These are phyloP conservation scores for Truncatella angustata DNA, from an alignment of 2,329 filamentous ascomycete species.

Conservation along the genomic window DNA sequence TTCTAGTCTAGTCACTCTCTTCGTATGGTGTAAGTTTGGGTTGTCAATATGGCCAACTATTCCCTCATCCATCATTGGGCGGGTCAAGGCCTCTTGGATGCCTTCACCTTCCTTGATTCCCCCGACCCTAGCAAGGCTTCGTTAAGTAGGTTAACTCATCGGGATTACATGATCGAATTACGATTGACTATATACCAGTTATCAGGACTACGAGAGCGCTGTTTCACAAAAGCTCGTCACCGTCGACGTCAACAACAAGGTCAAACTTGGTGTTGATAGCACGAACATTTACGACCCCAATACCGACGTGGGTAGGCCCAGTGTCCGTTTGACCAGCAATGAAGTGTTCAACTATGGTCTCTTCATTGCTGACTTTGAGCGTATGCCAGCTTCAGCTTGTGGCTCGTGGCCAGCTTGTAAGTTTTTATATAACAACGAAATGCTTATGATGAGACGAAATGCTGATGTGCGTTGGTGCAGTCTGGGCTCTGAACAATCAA, in stretches of 20 bases:
- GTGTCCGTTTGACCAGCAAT: conserved; percentile 66
- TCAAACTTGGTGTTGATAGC: conserved; percentile 46
- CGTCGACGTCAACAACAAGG: conserved; percentile 38
- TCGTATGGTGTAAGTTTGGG: conserved; percentile 8
- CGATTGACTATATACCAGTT: conserved; percentile 27
- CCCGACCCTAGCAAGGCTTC: conserved; percentile 65
- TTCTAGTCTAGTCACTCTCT: conserved; percentile 24
- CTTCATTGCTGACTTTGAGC: conserved; percentile 68
- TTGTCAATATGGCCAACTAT: conserved; percentile 22
- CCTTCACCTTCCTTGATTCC: conserved; percentile 50
- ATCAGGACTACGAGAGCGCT: conserved; percentile 42
- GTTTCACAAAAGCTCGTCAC: conserved; percentile 38
- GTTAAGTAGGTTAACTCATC: conserved; percentile 53
- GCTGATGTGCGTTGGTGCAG: conserved; percentile 23
- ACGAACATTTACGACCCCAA: conserved; percentile 32
- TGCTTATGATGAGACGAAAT: no score
- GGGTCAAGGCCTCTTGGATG: conserved; percentile 29
- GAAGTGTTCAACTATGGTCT: conserved; percentile 63
- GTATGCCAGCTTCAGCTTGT: conserved; percentile 71
- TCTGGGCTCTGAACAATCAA: conserved; percentile 50
- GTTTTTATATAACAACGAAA: no score
- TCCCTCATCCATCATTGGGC: conserved; percentile 29
- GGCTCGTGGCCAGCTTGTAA: conserved; percentile 72
- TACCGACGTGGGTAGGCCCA: conserved; percentile 45
- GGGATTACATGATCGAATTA: background rate